phyloP scores from a whole-genome alignment of 495 filamentous ascomycete species.

The Hamigera avellanea region DNA sequence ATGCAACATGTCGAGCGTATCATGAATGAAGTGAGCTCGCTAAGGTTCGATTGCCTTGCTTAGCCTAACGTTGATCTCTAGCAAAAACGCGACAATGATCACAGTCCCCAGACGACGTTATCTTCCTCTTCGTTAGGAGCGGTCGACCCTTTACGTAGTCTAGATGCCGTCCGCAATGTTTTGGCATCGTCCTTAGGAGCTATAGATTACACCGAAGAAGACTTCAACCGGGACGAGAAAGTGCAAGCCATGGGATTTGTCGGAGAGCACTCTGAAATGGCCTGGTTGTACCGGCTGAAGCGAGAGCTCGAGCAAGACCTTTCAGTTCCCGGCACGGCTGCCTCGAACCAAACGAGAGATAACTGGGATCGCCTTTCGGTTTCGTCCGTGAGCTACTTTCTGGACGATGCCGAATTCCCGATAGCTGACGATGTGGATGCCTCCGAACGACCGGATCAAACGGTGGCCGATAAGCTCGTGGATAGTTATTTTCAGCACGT shows the following conservation, averaged over 20 bases:
- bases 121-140: constrained; percentile 8
- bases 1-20: constrained; percentile 25
- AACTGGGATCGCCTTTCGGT: constrained; percentile 16
- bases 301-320: constrained; percentile 20
- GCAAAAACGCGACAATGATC: constrained; percentile 4
- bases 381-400: constrained; percentile 40
- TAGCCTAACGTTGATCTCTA: constrained; percentile 5
- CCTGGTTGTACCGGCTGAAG: constrained; percentile 45
- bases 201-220: constrained; percentile 45
- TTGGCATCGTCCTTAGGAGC: constrained; percentile 35
- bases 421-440: constrained; percentile 33
- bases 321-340: background rate
- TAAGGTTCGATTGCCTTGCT: background rate
- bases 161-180: constrained; percentile 13
- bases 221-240: constrained; percentile 42
- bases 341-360: constrained; percentile 6
- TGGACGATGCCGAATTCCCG: constrained; percentile 39
- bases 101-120: constrained; percentile 3
- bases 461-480: constrained; percentile 41
- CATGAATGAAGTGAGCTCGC: constrained; percentile 19
- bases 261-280: constrained; percentile 50
- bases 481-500: constrained; percentile 43
- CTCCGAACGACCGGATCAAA: constrained; percentile 34
- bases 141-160: constrained; percentile 3
- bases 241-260: constrained; percentile 45